Conservation (phyloP, 192 early-diverging fungal species). For the Radiomyces spectabilis region DNA sequence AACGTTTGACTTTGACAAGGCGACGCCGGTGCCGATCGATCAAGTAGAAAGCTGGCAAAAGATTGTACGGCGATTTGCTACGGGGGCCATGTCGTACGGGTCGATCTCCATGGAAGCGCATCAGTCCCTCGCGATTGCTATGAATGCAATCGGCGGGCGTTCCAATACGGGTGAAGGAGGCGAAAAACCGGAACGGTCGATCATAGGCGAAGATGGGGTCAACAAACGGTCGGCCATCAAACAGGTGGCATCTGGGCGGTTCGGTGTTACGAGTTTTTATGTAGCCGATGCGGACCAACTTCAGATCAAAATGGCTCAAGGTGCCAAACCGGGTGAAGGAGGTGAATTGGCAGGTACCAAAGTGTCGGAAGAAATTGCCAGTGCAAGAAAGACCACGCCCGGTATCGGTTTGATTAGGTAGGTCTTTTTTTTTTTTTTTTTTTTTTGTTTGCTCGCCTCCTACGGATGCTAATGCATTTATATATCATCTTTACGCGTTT, state of each 20-base stretch:
- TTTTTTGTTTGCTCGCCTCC: too few relatives aligned
- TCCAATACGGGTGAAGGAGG: slow-evolving; percentile 99
- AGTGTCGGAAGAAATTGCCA: slow-evolving; percentile 75
- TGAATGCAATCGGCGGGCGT: slow-evolving; percentile 96
- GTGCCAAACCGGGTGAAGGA: slow-evolving; percentile 98
- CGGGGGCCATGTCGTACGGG: slow-evolving; percentile 98
- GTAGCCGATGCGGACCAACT: slow-evolving; percentile 93
- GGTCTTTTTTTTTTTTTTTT: too few relatives aligned
- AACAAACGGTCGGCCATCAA: slow-evolving; percentile 93
- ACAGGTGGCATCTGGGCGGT: slow-evolving; percentile 97
- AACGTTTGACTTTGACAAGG: slow-evolving; percentile 76
- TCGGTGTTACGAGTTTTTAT: slow-evolving; percentile 95
- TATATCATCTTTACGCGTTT: too few relatives aligned
- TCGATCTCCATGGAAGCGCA: slow-evolving; percentile 96
- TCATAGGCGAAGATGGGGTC: slow-evolving; percentile 61
- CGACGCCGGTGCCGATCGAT: slow-evolving; percentile 75
- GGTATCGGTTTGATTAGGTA: slow-evolving; percentile 96
- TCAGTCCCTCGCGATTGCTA: slow-evolving; percentile 86
- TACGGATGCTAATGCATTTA: too few relatives aligned
- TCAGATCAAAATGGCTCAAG: slow-evolving; percentile 99
- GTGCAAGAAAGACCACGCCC: slow-evolving; percentile 90
- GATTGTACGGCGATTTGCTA: slow-evolving; percentile 94
- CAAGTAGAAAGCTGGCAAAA: slow-evolving; percentile 96
- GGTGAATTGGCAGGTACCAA: slow-evolving; percentile 66
- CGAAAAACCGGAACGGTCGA: slow-evolving; percentile 84